These are phyloP conservation scores for Cotoneaster glaucophyllus DNA, from an alignment of 306 rosid species.

Conservation along the genomic window DNA sequence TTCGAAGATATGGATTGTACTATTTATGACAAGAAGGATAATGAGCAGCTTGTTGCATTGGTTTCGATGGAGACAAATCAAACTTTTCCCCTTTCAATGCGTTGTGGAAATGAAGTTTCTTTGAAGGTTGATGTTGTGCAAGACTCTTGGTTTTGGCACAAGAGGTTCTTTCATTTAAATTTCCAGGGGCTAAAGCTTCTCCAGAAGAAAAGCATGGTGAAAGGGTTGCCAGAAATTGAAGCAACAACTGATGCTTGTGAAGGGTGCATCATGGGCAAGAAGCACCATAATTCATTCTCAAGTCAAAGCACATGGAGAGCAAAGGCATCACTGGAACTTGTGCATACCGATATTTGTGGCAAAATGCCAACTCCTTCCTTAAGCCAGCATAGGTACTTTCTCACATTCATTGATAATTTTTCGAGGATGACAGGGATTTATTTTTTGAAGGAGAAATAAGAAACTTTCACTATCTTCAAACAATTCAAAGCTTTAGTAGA, in stretches of 20 bases:
- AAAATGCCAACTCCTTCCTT: too few species aligned
- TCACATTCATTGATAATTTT: too few species aligned
- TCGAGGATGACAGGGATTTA: too few species aligned
- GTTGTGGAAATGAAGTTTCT: too few species aligned
- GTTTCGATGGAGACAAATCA: background rate
- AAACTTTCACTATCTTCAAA: too few species aligned
- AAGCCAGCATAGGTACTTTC: too few species aligned
- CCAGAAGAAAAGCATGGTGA: background rate
- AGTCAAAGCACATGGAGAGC: slow-evolving; percentile 17
- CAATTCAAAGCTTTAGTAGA: too few species aligned
- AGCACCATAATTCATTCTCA: background rate
- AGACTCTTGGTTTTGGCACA: background rate
- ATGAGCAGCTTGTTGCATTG: background rate
- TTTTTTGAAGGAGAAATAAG: too few species aligned
- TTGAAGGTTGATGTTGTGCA: background rate
- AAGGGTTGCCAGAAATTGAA: background rate
- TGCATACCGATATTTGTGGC: too few species aligned
- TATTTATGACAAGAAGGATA: background rate
- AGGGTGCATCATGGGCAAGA: background rate
- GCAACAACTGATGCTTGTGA: background rate
- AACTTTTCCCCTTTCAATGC: background rate
- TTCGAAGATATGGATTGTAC: background rate
- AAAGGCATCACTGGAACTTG: too few species aligned
- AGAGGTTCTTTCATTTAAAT: background rate
- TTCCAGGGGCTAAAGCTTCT: slow-evolving; percentile 26